These are phyloP conservation scores for Penicillium paxilli DNA, from an alignment of 495 filamentous ascomycete genomes.

Conservation along the genomic window DNA sequence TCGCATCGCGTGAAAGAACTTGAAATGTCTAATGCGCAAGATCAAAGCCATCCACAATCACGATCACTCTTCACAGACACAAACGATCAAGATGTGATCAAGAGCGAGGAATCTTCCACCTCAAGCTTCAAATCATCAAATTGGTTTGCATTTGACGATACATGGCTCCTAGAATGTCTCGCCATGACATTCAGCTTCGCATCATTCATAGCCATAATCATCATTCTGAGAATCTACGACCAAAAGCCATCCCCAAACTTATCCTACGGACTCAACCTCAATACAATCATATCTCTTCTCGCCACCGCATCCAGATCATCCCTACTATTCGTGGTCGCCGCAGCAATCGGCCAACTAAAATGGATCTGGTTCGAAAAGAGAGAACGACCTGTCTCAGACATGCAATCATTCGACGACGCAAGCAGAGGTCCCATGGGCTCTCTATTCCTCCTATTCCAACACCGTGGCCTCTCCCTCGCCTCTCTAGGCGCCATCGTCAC, in stretches of 20 bases:
- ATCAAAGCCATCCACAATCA: too few relatives aligned
- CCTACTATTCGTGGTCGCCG: not conserved
- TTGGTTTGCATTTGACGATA: not conserved
- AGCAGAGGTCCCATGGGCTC: not conserved
- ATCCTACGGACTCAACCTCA: not conserved
- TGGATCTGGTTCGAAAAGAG: not conserved
- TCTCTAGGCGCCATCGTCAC: not conserved
- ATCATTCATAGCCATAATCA: not conserved
- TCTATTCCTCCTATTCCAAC: not conserved
- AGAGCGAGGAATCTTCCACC: too few relatives aligned
- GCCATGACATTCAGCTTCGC: not conserved
- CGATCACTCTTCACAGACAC: too few relatives aligned
- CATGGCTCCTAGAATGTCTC: not conserved
- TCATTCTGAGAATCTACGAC: not conserved
- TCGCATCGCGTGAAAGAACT: too few relatives aligned
- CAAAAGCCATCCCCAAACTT: not conserved
- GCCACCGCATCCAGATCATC: not conserved
- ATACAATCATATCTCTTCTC: not conserved
- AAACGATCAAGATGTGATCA: too few relatives aligned
- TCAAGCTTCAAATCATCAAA: too few relatives aligned
- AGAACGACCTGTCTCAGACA: not conserved
- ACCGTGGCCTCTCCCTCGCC: not conserved
- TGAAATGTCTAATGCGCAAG: too few relatives aligned
- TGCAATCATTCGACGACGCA: not conserved
- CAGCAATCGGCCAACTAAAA: not conserved